Base-by-base conservation (phyloP, 2,329 filamentous ascomycete species). In the Colletotrichum scovillei region DNA sequence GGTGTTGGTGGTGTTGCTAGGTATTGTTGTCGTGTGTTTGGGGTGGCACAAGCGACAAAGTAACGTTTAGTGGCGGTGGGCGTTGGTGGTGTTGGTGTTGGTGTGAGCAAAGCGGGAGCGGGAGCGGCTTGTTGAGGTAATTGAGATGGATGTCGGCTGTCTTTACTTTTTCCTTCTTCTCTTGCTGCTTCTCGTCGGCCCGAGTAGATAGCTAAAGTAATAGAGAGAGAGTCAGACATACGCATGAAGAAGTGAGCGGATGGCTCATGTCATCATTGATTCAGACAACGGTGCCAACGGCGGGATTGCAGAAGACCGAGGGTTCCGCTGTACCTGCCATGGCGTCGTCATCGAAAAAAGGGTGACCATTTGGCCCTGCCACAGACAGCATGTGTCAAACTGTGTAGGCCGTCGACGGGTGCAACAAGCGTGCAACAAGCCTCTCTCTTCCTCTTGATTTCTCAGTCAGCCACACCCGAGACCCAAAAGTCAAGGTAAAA, bases 261-360 rank as follows among this genome's bases (percentile, higher is more conserved):
- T 28, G 9, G 26, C 28, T 19, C 52, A 55, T 70, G 68, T 70
- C 62, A 46, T 42, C 11, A 38, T 67, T 46, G 42, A 22, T 26
- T 63, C 30, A 46, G 55, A 5, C 24, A 26, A 19, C 59, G 59
- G 32, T 55, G 24, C 38, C 42, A 38, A 55, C 68, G 55, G 63
- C 28, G 49, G 30, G 30, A 35, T 66, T 64, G 42, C 55, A 46
- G 42, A n/a, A 56, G 38, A 30, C 55, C 68, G 55, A 55, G 28
- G 67, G 53, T 46, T 35, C 67, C 67, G 67, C 59, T 35, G 26
- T 14, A 24, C 6, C 62, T 55, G 32, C 68, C 63, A 56, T 67
- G 56, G 63, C 58, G 55, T 71, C 68, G 68, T 71, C 68, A 71
- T 71, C 68, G 68, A 71, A 60, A 12, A 65, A 26, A 26, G 19